Conservation (phyloP, 495 filamentous ascomycete genomes). For the Amphirosellinia nigrospora region DNA sequence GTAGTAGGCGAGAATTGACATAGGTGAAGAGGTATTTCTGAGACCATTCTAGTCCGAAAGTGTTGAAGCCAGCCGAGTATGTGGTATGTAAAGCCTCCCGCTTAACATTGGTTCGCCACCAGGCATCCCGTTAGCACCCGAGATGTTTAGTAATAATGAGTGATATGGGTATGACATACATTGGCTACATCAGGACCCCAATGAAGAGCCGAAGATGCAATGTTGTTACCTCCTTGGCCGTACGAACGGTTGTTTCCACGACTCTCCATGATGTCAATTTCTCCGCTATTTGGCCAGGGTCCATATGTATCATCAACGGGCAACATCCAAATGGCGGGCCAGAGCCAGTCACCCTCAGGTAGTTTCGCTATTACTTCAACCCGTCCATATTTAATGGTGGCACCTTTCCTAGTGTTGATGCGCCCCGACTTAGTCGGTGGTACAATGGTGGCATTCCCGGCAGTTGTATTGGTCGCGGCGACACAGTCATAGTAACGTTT, state of each 20-base stretch:
- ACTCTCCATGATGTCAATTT: constrained; percentile 82
- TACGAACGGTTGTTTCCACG: constrained; percentile 82
- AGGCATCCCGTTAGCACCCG: constrained; percentile 56
- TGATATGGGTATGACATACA: constrained; percentile 8
- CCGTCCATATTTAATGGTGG: constrained; percentile 78
- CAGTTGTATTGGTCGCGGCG: constrained; percentile 65
- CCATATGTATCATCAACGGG: constrained; percentile 75
- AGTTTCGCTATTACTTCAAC: constrained; percentile 79
- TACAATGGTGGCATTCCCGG: constrained; percentile 73
- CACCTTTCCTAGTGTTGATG: constrained; percentile 72
- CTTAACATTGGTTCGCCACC: constrained; percentile 81
- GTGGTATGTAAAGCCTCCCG: constrained; percentile 77
- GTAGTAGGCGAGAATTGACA: constrained; percentile 77
- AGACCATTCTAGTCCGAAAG: constrained; percentile 83
- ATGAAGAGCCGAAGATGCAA: constrained; percentile 79
- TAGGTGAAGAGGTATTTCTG: constrained; percentile 90
- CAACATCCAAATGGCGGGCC: constrained; percentile 94
- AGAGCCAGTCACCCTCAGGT: constrained; percentile 82
- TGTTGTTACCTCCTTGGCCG: constrained; percentile 78
- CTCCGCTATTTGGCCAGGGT: constrained; percentile 79
- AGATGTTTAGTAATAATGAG: neutral
- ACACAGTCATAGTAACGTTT: constrained; percentile 62
- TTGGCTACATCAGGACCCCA: constrained; percentile 70
- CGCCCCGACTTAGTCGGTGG: constrained; percentile 81
- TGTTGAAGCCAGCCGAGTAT: constrained; percentile 70